Evolutionary conservation across 75 land plant genomes (phyloP).

Genomic region (Cryptomeria japonica): DNA sequence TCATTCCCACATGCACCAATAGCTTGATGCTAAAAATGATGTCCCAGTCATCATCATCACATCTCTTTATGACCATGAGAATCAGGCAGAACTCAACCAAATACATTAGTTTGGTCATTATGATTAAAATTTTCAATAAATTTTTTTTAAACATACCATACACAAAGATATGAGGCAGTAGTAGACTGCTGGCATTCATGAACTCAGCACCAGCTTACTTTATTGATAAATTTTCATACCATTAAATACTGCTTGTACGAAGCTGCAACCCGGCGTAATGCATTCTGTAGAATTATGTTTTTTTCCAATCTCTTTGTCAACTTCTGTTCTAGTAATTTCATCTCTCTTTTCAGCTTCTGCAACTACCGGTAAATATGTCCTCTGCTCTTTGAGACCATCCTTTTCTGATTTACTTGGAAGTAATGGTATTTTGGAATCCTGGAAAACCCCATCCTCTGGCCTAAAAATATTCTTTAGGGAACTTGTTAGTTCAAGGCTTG

Average conservation of each 20-base stretch:
- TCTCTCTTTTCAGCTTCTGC: conserved; percentile 14
- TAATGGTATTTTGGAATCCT: conserved; percentile 32
- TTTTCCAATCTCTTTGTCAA: neutral
- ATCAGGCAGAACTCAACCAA: neutral
- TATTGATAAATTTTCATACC: conserved; percentile 25
- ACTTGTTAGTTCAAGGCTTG: conserved; percentile 23
- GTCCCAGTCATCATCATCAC: neutral
- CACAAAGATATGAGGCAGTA: neutral
- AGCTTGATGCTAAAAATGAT: neutral
- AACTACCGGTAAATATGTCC: neutral
- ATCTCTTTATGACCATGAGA: neutral
- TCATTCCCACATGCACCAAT: neutral
- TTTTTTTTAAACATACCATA: neutral
- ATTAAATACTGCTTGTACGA: conserved; percentile 67
- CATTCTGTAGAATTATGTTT: conserved; percentile 29
- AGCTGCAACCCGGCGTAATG: conserved; percentile 44
- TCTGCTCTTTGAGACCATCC: conserved; percentile 10
- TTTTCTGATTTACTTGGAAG: conserved; percentile 16
- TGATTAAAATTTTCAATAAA: neutral
- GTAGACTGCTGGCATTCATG: conserved; percentile 1
- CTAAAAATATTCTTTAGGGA: neutral
- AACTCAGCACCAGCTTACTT: neutral
- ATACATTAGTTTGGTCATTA: neutral
- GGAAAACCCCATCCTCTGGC: conserved; percentile 19
- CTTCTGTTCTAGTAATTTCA: neutral